These are phyloP conservation scores for Bryoerythrophyllum caledonicum DNA, from an alignment of 225 moss, liverwort and hornwort species.

Conservation along the genomic window DNA sequence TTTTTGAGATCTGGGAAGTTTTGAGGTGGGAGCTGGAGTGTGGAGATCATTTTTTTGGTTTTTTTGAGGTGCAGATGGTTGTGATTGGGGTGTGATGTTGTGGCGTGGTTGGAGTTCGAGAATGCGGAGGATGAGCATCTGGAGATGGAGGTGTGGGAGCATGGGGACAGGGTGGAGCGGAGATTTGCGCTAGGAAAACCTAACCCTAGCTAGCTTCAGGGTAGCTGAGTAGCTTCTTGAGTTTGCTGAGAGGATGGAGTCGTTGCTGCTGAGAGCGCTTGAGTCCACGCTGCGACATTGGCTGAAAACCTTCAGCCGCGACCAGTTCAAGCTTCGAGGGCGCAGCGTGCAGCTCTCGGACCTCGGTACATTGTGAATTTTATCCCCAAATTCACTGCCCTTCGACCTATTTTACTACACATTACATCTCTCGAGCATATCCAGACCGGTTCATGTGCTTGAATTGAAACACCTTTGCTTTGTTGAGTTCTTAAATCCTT, in stretches of 20 bases:
- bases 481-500: not conserved
- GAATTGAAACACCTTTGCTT: not conserved
- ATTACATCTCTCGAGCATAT: constrained; percentile 4
- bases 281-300: constrained; percentile 97
- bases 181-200: not conserved
- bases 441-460: not conserved
- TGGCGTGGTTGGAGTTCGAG: constrained; percentile 22
- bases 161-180: constrained; percentile 22
- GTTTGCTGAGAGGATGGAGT: constrained; percentile 63
- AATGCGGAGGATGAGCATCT: constrained; percentile 39
- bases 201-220: constrained; percentile 31
- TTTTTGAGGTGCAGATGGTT: not conserved
- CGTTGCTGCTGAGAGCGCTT: constrained; percentile 80
- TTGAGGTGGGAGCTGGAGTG: not conserved
- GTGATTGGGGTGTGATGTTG: not conserved
- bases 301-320: constrained; percentile 90
- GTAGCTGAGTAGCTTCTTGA: not conserved
- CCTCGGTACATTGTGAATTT: constrained; percentile 67
- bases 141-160: constrained; percentile 42
- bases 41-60: not conserved
- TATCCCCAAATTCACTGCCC: not conserved
- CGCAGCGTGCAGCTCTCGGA: constrained; percentile 93
- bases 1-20: not conserved
- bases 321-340: constrained; percentile 97
- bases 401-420: not conserved